Evolutionary conservation across 2,329 filamentous ascomycete species (phyloP), one percentile per base, ranked within the genome.

Genomic region (Paradendryphiella salina): DNA sequence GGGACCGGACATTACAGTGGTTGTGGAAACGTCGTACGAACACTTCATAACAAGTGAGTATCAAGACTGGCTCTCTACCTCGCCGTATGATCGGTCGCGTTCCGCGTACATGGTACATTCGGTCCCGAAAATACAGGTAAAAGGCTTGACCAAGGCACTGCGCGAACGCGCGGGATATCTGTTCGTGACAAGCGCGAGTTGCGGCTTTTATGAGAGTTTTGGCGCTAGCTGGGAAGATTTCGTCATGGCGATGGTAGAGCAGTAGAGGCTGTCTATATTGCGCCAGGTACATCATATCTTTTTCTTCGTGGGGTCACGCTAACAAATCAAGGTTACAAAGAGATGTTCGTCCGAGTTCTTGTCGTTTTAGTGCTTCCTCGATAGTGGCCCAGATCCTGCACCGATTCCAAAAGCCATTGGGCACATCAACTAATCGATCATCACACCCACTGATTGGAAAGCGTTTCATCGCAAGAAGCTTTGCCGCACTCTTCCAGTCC

Each of bases 71-170:
- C 51, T 70, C 13, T 40, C 51, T 1, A 61, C 49, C 1, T 67
- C 61, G 23, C 53, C 63, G 2, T 69, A 64, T 46, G 46, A 54
- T 13, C 56, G 64, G 2, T 41, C 50, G 10, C 50, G 52, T 20
- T 43, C 59, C 29, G 59, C 60, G 39, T 68, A 65, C 36, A 69
- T 70, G 58, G 53, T 70, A 1, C 59, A 69, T 46, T 61, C 59
- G 5, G 63, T 64, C 4, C 63, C 63, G 4, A 40, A 50, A 15
- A 55, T 52, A 4, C 35, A 59, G 10, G 45, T 69, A 0, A 41
- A 48, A 17, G 28, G 48, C 1, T 38, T 67, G 2, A 60, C 59
- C 0, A 38, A 20, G 15, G 38, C 28, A 8, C 39, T 69, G 33
- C 43, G 57, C 5, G 31, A 56, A 8, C 52, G 40, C 10, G 66